Evolutionary conservation across 495 filamentous ascomycete species (phyloP), one percentile per base, ranked within the genome.

Genomic region (Bryoglossum gracile): DNA sequence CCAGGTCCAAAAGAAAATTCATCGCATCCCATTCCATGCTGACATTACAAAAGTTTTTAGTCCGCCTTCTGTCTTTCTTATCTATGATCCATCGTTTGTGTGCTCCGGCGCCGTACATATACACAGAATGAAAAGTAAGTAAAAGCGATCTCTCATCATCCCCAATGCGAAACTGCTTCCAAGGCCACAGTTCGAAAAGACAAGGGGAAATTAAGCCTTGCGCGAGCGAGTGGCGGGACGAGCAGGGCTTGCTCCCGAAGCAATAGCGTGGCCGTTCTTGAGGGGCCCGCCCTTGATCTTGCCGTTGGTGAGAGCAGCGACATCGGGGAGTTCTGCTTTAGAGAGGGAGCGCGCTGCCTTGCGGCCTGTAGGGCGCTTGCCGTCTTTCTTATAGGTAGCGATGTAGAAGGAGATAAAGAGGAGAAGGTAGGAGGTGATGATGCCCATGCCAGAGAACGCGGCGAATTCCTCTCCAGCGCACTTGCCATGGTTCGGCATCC

Each of bases 341-440:
- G 53, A 60, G 32, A 66, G 56, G 65, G 74, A 67, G 65, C 70
- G 18, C 63, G 76, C 58, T 69, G 73, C 50, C 68, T 80, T 82
- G 63, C 75, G 77, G 19, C 68, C 70, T 47, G 69, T 73, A 23
- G 71, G 67, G 25, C 68, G 65, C 74, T 86, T 87, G 60, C 77
- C 76, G 43, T 78, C 72, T 79, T 94, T 95, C 69, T 86, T 89
- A 74, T 98, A 98, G 46, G 92, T 98, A 40, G 88, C 87, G 54
- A 94, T 73, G 78, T 98, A 98, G 84, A 98, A 98, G 42, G 84
- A 89, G 73, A 98, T 95, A 80, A 98, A 98, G 48, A 98, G 86
- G 54, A 96, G 73, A 47, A 98, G 81, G 77, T 98, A 98, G 35
- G 86, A 92, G 70, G 75, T 86, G 59, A 98, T 70, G 61, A 95